These are phyloP conservation scores for Cercospora canescens DNA, from an alignment of 2,329 filamentous ascomycete genomes.

Conservation along the genomic window DNA sequence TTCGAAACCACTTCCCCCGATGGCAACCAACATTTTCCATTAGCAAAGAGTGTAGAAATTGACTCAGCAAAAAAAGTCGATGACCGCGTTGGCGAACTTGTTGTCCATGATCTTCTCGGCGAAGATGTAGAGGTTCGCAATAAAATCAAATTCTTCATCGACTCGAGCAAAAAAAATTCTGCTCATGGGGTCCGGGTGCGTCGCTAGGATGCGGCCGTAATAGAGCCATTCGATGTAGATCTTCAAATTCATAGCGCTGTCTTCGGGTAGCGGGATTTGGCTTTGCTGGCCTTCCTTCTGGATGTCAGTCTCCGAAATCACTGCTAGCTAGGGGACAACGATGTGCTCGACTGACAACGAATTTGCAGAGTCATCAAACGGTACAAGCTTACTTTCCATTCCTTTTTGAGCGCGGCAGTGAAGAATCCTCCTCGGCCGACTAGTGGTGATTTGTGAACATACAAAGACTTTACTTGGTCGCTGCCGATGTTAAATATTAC, in stretches of 20 bases:
- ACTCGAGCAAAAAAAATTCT: too few relatives aligned
- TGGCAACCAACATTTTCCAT: too few relatives aligned
- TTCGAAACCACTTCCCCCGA: too few relatives aligned
- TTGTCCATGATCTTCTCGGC: not conserved
- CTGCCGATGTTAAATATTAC: not conserved
- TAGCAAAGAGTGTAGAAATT: too few relatives aligned
- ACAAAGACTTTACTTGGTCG: not conserved
- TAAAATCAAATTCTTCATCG: not conserved
- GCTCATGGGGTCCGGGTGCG: too few relatives aligned
- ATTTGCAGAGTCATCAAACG: too few relatives aligned
- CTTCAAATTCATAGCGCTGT: not conserved
- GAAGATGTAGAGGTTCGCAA: not conserved
- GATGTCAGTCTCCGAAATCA: not conserved
- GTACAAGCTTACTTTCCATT: constrained; percentile 8
- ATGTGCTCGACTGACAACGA: not conserved
- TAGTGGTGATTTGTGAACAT: not conserved
- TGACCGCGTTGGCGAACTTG: not conserved
- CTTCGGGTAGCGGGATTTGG: not conserved
- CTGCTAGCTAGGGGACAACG: not conserved
- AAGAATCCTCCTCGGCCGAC: constrained; percentile 1
- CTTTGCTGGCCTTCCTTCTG: not conserved
- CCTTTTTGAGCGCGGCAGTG: not conserved
- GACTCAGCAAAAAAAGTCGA: not conserved
- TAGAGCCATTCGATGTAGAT: not conserved
- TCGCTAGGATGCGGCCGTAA: not conserved